phyloP scores from a whole-genome alignment of 148 eudicot species.

The Rhododendron ferrugineum region DNA sequence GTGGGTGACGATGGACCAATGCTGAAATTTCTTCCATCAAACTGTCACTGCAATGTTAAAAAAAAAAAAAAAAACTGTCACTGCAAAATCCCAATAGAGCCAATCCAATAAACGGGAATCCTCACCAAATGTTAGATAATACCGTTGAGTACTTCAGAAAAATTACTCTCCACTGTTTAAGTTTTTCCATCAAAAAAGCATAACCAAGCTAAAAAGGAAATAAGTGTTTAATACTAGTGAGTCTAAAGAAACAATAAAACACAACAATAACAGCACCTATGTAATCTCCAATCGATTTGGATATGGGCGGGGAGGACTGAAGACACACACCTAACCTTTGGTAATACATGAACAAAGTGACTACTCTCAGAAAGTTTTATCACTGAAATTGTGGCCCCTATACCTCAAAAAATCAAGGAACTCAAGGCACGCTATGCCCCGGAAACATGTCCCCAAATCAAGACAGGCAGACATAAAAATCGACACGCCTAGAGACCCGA shows the following conservation, averaged over 20 bases:
- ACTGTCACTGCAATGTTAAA: constrained; percentile 35
- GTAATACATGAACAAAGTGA: neutral
- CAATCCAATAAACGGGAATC: neutral
- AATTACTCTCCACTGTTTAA: neutral
- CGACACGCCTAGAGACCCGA: neutral
- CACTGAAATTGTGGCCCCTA: neutral
- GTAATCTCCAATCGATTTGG: neutral
- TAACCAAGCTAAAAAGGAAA: neutral
- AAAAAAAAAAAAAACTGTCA: constrained; percentile 28
- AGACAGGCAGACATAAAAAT: neutral
- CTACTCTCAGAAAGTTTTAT: neutral
- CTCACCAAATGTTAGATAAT: neutral
- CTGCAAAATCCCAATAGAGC: constrained; percentile 27
- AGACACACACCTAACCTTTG: neutral
- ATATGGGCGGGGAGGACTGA: neutral
- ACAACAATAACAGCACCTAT: neutral
- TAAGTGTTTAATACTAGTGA: neutral
- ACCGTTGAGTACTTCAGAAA: neutral
- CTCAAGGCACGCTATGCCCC: neutral
- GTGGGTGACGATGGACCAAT: constrained; percentile 79
- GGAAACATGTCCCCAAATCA: neutral
- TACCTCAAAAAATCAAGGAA: neutral
- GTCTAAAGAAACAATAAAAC: neutral
- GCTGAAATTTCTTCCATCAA: constrained; percentile 73
- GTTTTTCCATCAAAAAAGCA: neutral